Base-by-base conservation (phyloP, 129 eudicot genomes). In the Chrysanthemum makinoi region DNA sequence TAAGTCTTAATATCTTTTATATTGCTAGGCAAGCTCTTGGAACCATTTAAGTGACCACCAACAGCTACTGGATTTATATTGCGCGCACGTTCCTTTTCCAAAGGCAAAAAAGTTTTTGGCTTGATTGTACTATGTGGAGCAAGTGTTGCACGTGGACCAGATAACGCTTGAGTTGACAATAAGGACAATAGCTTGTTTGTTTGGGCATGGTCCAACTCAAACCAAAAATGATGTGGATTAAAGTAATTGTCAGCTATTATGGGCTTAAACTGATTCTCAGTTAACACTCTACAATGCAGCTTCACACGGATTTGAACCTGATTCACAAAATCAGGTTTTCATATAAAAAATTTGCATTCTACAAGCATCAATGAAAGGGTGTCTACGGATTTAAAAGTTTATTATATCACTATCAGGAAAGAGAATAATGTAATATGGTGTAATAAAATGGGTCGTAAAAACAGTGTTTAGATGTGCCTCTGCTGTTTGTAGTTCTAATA, bases 161-260 rank as follows among this genome's bases (percentile, higher is more conserved):
- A 51, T 53, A 52, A 20, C 11, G 82, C 85, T 53, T 62, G 72
- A 63, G 91, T 69, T 30, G 86, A 68, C 48, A 91, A 72, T 50
- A 84, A 74, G 73, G 89, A 72, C 14, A 81, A 62, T 72, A 92
- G 68, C 44, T 51, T 72, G 65, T 67, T 78, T 60, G 87, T 65
- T 83, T 92, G 98, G 71, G 79, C 88, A 87, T 85, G 89, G 69
- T 92, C 98, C 58, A 92, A 83, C 85, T 92, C 98, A 81, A 89
- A 92, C 91, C 89, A 76, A 75, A 92, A 92, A 76, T 79, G 96
- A 54, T 59, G 33, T 0, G 17, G 65, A 49, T 16, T 50, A 62
- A 77, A 81, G 72, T 92, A 92, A 68, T 92, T 92, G 75, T 81
- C 91, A 3, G 58, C 0, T 11, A 92, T 92, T 57, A 89, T 83